A percentile compares a stretch with the other conserved stretches of the same genome.
Evolutionary conservation across 257 asterid genomes (phyloP).

Genomic region (Henckelia pumila): DNA sequence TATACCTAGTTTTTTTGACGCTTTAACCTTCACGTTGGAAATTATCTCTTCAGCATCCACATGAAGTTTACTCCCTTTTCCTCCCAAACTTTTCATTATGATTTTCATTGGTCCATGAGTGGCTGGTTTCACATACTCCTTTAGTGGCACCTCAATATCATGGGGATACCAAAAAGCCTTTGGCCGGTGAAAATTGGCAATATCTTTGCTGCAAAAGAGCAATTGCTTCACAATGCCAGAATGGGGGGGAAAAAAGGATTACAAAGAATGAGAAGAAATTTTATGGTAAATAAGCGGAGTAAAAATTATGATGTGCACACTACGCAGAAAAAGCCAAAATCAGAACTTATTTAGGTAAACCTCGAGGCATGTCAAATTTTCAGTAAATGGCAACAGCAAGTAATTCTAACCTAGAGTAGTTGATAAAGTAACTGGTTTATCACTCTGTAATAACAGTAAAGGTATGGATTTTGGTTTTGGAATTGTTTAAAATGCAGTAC

Average conservation of each 20-base stretch:
- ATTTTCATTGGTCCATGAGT: conserved; percentile 85
- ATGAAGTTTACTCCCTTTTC: conserved; percentile 94
- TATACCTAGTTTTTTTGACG: conserved; percentile 88
- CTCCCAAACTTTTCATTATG: conserved; percentile 95
- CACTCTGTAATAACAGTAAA: not conserved
- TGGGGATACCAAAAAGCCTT: conserved; percentile 97
- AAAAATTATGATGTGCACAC: conserved; percentile 8
- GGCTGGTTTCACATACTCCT: conserved; percentile 68
- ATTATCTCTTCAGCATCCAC: conserved; percentile 87
- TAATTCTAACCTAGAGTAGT: conserved; percentile 15
- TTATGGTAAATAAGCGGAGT: conserved; percentile 22
- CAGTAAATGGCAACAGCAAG: conserved; percentile 8
- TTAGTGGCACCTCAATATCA: conserved; percentile 85
- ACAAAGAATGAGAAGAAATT: conserved; percentile 18
- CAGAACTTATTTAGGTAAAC: not conserved
- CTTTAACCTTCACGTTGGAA: conserved; percentile 83
- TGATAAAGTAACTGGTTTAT: not conserved
- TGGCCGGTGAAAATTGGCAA: conserved; percentile 98
- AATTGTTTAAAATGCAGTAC: not conserved
- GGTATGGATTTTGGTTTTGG: not conserved
- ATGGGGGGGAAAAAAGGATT: conserved; percentile 19
- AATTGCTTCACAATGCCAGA: conserved; percentile 30
- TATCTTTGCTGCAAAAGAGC: conserved; percentile 77
- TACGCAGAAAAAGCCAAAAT: not conserved
- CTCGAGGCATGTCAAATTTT: conserved; percentile 2